phyloP scores from a whole-genome alignment of 2,329 filamentous ascomycete genomes.

The Curvularia eragrostidis region DNA sequence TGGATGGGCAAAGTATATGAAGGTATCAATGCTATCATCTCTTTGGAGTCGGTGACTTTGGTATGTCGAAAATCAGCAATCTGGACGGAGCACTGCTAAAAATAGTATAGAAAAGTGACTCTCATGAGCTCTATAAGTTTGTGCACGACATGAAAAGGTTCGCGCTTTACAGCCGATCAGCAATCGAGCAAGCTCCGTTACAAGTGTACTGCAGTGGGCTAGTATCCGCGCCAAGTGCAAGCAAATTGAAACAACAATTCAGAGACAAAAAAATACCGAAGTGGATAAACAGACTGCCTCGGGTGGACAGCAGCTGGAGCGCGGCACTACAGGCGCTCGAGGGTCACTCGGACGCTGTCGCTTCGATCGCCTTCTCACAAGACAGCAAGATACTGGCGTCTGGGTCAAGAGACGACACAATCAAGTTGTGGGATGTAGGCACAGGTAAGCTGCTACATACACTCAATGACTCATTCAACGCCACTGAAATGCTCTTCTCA shows the following conservation, averaged over 20 bases:
- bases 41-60: not conserved
- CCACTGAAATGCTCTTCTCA: no score
- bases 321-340: not conserved
- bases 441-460: not conserved
- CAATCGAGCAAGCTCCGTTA: not conserved
- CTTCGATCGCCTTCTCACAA: not conserved
- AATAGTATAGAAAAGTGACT: not conserved
- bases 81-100: not conserved
- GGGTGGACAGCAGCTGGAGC: not conserved
- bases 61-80: not conserved
- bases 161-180: not conserved
- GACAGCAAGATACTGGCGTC: not conserved
- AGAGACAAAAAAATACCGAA: not conserved
- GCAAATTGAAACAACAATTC: not conserved
- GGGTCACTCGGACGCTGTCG: no score
- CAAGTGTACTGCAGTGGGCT: not conserved
- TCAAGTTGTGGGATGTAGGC: not conserved
- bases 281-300: not conserved
- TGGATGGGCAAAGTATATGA: not conserved
- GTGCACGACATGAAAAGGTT: not conserved
- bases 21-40: not conserved
- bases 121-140: not conserved
- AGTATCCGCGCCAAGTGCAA: not conserved
- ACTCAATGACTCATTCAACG: no score
- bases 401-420: not conserved